Percentiles rank a stretch among this genome's conserved stretches.
Evolutionary conservation across 805 yeast species (phyloP).

Genomic region (Starmerella scarabaei): DNA sequence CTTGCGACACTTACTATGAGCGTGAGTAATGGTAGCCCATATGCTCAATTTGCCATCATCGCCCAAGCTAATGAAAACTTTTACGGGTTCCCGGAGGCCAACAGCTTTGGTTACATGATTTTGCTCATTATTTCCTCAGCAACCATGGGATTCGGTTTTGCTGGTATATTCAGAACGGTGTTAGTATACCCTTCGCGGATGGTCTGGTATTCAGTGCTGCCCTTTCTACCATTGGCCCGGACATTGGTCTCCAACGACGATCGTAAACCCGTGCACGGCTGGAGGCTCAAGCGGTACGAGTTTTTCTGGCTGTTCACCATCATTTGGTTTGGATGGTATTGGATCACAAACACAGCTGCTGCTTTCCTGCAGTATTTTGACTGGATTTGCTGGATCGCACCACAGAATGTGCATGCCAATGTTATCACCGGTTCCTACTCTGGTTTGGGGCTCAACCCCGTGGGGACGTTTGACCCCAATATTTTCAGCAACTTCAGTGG

Average conservation of each 20-base stretch:
- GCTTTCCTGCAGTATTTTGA: conserved; percentile 47
- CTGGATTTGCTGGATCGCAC: conserved; percentile 49
- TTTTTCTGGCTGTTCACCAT: conserved; percentile 36
- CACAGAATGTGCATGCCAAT: conserved; percentile 42
- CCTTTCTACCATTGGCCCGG: conserved; percentile 36
- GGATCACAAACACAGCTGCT: conserved; percentile 57
- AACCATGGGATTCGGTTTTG: conserved; percentile 54
- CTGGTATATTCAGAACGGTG: conserved; percentile 49
- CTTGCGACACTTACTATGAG: conserved; percentile 35
- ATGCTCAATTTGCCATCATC: conserved; percentile 24
- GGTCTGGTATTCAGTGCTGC: conserved; percentile 43
- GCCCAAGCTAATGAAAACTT: conserved; percentile 24
- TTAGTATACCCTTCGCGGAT: conserved; percentile 40
- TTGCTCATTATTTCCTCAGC: conserved; percentile 43
- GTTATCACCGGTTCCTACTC: conserved; percentile 44
- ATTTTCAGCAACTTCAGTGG: conserved; percentile 4
- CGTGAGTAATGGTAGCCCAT: conserved; percentile 19
- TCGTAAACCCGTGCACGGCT: conserved; percentile 40
- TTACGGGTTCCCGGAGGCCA: conserved; percentile 24
- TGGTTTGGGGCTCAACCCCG: conserved; percentile 38
- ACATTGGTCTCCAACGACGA: conserved; percentile 33
- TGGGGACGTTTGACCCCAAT: conserved; percentile 37
- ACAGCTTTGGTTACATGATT: conserved; percentile 39
- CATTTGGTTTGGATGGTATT: conserved; percentile 43
- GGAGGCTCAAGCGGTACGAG: conserved; percentile 42